These are phyloP conservation scores for Colletotrichum endophyticum DNA, from an alignment of 2,329 filamentous ascomycete genomes.

Conservation along the genomic window DNA sequence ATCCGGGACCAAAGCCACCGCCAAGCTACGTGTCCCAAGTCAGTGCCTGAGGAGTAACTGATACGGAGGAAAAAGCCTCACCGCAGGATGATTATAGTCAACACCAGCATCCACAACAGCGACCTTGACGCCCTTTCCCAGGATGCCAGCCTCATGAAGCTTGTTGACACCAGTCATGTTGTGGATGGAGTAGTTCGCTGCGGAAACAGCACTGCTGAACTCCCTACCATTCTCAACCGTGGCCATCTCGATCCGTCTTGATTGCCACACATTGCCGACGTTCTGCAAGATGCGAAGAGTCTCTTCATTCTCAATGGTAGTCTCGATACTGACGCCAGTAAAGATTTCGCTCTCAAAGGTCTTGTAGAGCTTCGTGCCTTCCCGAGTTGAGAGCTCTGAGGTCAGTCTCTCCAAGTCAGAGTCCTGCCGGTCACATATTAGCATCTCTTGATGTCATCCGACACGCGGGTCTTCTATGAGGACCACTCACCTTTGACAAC, in stretches of 20 bases:
- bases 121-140: conserved; percentile 40
- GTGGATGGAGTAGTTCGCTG: conserved; percentile 37
- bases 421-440: background rate
- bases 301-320: background rate
- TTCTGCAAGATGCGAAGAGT: background rate
- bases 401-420: background rate
- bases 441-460: background rate
- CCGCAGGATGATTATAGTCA: conserved; percentile 43
- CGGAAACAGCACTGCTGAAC: background rate
- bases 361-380: conserved; percentile 1
- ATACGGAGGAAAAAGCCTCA: conserved; percentile 15
- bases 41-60: background rate
- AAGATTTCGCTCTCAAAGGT: conserved; percentile 14
- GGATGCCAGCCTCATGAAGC: conserved; percentile 40
- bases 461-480: accelerated
- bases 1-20: conserved; percentile 11
- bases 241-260: conserved; percentile 1
- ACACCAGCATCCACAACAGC: conserved; percentile 45
- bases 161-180: conserved; percentile 42
- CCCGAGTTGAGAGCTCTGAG: background rate
- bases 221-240: background rate
- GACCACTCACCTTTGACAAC: background rate
- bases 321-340: conserved; percentile 16
- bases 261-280: conserved; percentile 18
- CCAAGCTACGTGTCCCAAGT: conserved; percentile 8